These are phyloP conservation scores for Diaporthe velutina DNA, from an alignment of 2,329 filamentous ascomycete genomes.

Conservation along the genomic window DNA sequence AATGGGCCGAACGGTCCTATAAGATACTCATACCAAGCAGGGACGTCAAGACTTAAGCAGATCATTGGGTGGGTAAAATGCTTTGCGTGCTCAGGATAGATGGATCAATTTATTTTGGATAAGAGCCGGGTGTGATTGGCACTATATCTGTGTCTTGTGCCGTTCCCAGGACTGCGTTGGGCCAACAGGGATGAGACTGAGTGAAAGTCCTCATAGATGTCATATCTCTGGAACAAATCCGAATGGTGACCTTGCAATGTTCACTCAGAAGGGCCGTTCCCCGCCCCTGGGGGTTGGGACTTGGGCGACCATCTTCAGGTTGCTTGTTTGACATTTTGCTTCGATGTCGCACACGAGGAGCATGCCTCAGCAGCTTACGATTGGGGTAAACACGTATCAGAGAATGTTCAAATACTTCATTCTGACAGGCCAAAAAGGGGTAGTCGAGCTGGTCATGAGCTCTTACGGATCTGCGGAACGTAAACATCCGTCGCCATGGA, in stretches of 20 bases:
- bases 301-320: background rate
- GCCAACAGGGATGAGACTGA: background rate
- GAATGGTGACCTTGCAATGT: background rate
- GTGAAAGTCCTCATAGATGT: too few relatives aligned
- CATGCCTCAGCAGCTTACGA: fast-evolving
- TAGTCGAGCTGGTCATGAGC: background rate
- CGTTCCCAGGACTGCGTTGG: background rate
- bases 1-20: conserved; percentile 16
- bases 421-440: background rate
- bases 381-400: too few relatives aligned
- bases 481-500: conserved; percentile 16
- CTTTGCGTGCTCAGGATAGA: conserved; percentile 12
- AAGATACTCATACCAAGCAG: background rate
- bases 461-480: background rate
- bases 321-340: background rate
- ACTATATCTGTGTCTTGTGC: background rate
- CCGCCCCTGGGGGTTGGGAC: too few relatives aligned
- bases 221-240: background rate
- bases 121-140: background rate
- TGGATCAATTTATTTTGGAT: conserved; percentile 29
- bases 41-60: background rate
- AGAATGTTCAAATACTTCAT: background rate
- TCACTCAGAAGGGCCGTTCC: background rate
- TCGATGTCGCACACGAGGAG: too few relatives aligned
- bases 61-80: conserved; percentile 16